These are phyloP conservation scores for Kluyveromyces lactis DNA, from an alignment of 805 yeast species.

Conservation along the genomic window DNA sequence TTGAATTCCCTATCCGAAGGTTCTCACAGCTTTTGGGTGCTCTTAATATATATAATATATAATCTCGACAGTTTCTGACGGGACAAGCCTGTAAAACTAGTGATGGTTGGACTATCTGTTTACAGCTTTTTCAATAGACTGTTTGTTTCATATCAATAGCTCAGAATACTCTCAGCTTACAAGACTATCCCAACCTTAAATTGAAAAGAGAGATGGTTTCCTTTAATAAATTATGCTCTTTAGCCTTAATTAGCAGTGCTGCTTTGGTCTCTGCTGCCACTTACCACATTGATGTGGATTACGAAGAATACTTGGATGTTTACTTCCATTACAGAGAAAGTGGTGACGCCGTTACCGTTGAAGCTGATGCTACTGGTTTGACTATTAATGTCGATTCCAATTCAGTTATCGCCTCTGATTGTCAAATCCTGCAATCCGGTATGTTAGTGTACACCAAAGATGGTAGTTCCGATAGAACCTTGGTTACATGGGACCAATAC, in stretches of 20 bases:
- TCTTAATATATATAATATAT: no score
- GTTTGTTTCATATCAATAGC: no score
- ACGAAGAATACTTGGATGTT: slow-evolving; percentile 14
- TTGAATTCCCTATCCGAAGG: no score
- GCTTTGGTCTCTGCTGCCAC: slow-evolving; percentile 12
- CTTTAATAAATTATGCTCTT: not conserved
- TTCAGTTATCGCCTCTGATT: slow-evolving; percentile 8
- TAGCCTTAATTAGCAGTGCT: slow-evolving; percentile 8
- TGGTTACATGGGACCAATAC: slow-evolving; percentile 20
- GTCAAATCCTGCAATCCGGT: slow-evolving; percentile 17
- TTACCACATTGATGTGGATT: slow-evolving; percentile 13
- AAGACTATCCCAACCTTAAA: no score
- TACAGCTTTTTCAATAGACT: no score
- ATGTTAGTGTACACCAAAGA: slow-evolving; percentile 18
- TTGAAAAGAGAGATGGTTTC: no score
- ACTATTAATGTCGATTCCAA: slow-evolving; percentile 13
- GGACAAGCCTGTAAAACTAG: no score
- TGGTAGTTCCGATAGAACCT: slow-evolving; percentile 10
- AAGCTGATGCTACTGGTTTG: slow-evolving; percentile 15
- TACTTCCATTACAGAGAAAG: slow-evolving; percentile 16
- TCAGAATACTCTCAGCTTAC: no score
- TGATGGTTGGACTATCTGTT: no score
- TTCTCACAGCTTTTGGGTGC: no score
- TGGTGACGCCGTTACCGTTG: slow-evolving; percentile 13
- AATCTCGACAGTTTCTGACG: no score